These are phyloP conservation scores for Kitagawia praeruptora DNA, from an alignment of 129 eudicot species.

Conservation along the genomic window DNA sequence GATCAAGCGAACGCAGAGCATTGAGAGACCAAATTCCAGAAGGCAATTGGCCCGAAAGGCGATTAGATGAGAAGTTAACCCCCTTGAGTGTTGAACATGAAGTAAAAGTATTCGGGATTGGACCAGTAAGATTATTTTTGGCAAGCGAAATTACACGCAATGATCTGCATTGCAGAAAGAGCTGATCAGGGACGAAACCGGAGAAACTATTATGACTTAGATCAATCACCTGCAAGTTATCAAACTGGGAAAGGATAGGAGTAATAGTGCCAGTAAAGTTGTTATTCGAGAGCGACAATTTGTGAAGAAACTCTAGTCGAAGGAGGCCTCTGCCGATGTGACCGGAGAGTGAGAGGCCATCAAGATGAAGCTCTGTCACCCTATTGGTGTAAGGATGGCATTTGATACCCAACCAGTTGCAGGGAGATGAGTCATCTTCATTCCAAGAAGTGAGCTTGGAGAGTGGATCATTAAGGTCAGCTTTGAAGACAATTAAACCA, in stretches of 20 bases:
- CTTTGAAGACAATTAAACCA: slow-evolving; percentile 76
- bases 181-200: slow-evolving; percentile 50
- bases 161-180: slow-evolving; percentile 69
- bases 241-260: slow-evolving; percentile 50
- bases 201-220: slow-evolving; percentile 47
- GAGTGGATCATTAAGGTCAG: slow-evolving; percentile 63
- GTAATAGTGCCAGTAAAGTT: slow-evolving; percentile 59
- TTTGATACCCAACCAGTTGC: slow-evolving; percentile 74
- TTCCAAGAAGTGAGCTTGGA: slow-evolving; percentile 66
- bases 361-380: slow-evolving; percentile 57
- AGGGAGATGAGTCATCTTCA: slow-evolving; percentile 66
- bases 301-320: slow-evolving; percentile 49
- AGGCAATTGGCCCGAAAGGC: slow-evolving; percentile 58
- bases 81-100: slow-evolving; percentile 52
- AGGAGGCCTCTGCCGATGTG: slow-evolving; percentile 63
- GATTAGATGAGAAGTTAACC: slow-evolving; percentile 57
- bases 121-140: slow-evolving; percentile 54
- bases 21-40: slow-evolving; percentile 50
- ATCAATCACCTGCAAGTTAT: slow-evolving; percentile 41
- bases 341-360: slow-evolving; percentile 66
- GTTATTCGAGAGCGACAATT: slow-evolving; percentile 57
- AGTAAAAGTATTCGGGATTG: slow-evolving; percentile 47
- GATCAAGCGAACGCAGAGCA: slow-evolving; percentile 47
- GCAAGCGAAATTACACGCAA: slow-evolving; percentile 47
- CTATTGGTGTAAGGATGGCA: slow-evolving; percentile 57